phyloP scores from a whole-genome alignment of 2,329 filamentous ascomycete species.

The Pseudogymnoascus pannorum region DNA sequence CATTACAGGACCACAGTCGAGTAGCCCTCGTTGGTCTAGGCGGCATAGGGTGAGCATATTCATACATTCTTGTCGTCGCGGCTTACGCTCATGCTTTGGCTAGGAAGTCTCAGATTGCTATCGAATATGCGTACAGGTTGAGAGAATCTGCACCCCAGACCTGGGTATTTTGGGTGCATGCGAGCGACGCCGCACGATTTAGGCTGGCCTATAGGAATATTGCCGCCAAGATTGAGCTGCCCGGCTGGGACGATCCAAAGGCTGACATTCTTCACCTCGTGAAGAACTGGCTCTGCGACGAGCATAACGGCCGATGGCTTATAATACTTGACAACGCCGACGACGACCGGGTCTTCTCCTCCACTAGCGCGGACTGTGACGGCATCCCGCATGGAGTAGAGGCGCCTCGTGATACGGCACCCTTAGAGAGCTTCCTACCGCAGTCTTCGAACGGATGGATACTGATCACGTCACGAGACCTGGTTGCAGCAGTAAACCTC shows the following conservation, averaged over 20 bases:
- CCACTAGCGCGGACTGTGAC: background rate
- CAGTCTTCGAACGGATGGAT: constrained; percentile 10
- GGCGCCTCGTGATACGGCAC: background rate
- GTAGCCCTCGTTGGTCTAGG: constrained; percentile 15
- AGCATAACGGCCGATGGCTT: constrained; percentile 17
- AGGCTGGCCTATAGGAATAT: constrained; percentile 18
- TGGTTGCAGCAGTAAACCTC: constrained; percentile 3
- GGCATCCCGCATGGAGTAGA: background rate
- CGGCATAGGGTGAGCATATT: constrained; percentile 15
- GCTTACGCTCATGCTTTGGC: background rate
- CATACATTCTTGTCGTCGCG: background rate
- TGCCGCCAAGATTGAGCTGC: constrained; percentile 15
- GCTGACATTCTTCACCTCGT: constrained; percentile 14
- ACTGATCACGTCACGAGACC: constrained; percentile 9
- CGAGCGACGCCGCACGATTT: constrained; percentile 13
- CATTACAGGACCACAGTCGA: constrained; percentile 11
- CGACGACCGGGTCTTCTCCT: constrained; percentile 13
- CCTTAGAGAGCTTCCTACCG: background rate
- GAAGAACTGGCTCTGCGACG: constrained; percentile 17
- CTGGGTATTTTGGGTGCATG: constrained; percentile 20
- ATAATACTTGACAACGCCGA: constrained; percentile 22
- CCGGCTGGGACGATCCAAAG: constrained; percentile 16
- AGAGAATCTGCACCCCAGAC: constrained; percentile 1
- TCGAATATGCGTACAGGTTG: constrained; percentile 18
- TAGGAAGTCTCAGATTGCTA: constrained; percentile 21